Base-by-base conservation (phyloP, 2,329 filamentous ascomycete genomes). In the Atkinsonella texensis region DNA sequence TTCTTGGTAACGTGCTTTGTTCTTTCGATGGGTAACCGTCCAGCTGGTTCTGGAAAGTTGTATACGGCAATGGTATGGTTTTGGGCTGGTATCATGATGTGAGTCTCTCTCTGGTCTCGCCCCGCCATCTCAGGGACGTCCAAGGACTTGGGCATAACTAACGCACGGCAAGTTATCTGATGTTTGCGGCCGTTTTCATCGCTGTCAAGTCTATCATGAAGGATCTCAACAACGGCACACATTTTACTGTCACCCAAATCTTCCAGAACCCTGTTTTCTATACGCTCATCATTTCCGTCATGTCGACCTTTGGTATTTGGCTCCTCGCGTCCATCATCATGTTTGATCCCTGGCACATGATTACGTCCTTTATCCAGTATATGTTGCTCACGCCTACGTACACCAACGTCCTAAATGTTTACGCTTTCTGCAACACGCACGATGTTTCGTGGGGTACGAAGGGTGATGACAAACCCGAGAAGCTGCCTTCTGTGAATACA, bases 31-130 rank as follows among this genome's bases (percentile, higher is more conserved):
- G 93, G 93, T 58, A 98, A 98, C 69, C 83, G 93, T 50, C 93
- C 93, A 8, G 86, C 94, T 61, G 94, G 94, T 46, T 95, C 89
- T 15, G 94, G 93, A 59, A 89, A 82, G 64, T 85, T 94, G 57
- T 98, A 98, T 70, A 86, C 93, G 75, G 87, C 87, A 48, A 96
- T 96, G 87, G 89, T 96, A n/a, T 85, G 89, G 68, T 98, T 98
- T 75, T 98, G 93, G 94, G 88, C 84, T 43, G 76, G 87, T 55
- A 91, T 98, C 65, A 98, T 98, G 87, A 74, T 88, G 76, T 89
- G 77, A 70, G 83, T 75, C 13, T 15, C 23, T 11, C 41, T n/a
- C 32, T 17, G 11, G n/a, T 31, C 28, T 10, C 17, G 20, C 5
- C 8, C 32, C 18, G 12, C 13, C 42, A 23, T 5, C 4, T 13